phyloP scores from a whole-genome alignment of 805 yeast genomes.

The Ogataea glucozyma region DNA sequence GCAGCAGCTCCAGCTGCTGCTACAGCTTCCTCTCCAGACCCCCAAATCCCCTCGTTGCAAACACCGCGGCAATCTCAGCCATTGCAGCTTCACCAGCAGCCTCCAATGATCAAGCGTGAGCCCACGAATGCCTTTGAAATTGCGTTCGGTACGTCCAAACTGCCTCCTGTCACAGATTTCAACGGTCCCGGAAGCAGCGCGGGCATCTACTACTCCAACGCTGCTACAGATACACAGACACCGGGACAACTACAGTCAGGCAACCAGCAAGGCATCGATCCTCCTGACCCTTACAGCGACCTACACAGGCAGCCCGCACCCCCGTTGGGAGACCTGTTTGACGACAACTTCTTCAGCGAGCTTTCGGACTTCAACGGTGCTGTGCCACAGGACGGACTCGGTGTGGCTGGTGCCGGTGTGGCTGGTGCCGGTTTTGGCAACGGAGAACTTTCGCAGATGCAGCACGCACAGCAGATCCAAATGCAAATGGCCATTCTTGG shows the following conservation, averaged over 20 bases:
- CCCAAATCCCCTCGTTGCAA: slow-evolving; percentile 12
- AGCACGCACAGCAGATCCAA: slow-evolving; percentile 9
- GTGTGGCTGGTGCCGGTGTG: not conserved
- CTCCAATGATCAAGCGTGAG: slow-evolving; percentile 21
- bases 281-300: slow-evolving; percentile 10
- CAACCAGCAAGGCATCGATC: no score
- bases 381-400: not conserved
- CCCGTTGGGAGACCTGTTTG: slow-evolving; percentile 32
- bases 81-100: slow-evolving; percentile 19
- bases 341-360: slow-evolving; percentile 35
- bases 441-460: slow-evolving; percentile 6
- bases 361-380: slow-evolving; percentile 31
- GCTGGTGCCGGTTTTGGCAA: not conserved
- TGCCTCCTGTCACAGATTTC: slow-evolving; percentile 39
- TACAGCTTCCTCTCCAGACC: not conserved
- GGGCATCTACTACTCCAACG: slow-evolving; percentile 1
- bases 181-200: slow-evolving; percentile 10
- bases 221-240: no score
- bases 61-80: slow-evolving; percentile 16
- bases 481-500: slow-evolving; percentile 10
- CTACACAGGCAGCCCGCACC: slow-evolving; percentile 9
- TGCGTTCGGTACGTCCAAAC: slow-evolving; percentile 38
- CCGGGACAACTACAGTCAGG: no score
- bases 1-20: not conserved
- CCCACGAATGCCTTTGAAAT: slow-evolving; percentile 36